phyloP scores from a whole-genome alignment of 2,329 filamentous ascomycete genomes.

The Cordyceps cicadae region DNA sequence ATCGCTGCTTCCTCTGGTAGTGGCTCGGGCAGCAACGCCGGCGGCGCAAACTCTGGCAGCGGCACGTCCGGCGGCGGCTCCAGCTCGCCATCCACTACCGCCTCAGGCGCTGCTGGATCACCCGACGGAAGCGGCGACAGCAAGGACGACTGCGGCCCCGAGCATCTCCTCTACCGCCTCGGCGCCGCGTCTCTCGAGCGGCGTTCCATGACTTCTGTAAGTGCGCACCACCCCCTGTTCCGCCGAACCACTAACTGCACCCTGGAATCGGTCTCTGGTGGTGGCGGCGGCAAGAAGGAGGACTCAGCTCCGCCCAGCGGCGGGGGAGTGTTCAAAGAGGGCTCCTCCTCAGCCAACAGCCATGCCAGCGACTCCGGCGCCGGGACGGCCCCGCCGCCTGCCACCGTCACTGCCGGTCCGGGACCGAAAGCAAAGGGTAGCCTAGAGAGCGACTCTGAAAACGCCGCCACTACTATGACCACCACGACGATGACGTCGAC shows the following conservation, averaged over 20 bases:
- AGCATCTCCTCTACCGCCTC: slow-evolving; percentile 14
- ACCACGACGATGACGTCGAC: slow-evolving; percentile 9
- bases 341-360: neutral
- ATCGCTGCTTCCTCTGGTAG: neutral
- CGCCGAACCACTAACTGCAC: slow-evolving; percentile 21
- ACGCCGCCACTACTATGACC: neutral
- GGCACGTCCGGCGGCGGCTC: neutral
- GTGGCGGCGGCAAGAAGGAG: neutral
- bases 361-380: neutral
- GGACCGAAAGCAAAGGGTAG: neutral
- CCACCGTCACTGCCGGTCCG: neutral
- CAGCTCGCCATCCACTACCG: neutral
- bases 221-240: slow-evolving; percentile 17
- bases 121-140: neutral
- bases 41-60: neutral
- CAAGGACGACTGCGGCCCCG: slow-evolving; percentile 2
- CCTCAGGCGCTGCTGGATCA: neutral
- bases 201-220: slow-evolving; percentile 16
- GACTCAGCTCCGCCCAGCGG: neutral
- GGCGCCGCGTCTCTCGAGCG: slow-evolving; percentile 12
- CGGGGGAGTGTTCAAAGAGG: slow-evolving; percentile 3
- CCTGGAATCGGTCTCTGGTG: slow-evolving; percentile 14
- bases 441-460: neutral
- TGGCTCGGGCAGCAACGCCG: neutral
- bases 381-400: neutral